Evolutionary conservation across 2,329 filamentous ascomycete genomes (phyloP).

Genomic region (Fusarium sororula): DNA sequence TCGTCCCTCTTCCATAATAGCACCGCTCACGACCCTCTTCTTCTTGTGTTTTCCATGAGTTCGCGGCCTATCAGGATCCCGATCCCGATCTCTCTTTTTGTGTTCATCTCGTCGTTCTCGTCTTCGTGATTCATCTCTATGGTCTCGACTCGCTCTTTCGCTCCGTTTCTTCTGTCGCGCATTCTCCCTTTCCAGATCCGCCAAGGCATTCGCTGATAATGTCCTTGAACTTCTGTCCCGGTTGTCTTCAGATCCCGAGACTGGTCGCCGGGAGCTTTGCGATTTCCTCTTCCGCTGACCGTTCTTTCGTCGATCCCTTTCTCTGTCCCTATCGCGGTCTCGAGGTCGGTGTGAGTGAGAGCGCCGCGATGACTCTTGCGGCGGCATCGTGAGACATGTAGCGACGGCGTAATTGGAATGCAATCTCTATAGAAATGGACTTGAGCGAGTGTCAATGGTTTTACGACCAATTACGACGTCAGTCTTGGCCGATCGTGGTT

Average conservation of each 20-base stretch:
- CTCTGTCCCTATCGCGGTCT: slow-evolving; percentile 40
- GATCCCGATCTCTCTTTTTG: slow-evolving; percentile 32
- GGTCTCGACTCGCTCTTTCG: slow-evolving; percentile 24
- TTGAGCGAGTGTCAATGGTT: slow-evolving; percentile 16
- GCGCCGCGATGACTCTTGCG: slow-evolving; percentile 47
- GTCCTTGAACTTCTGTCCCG: slow-evolving; percentile 41
- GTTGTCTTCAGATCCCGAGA: slow-evolving; percentile 48
- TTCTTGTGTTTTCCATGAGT: slow-evolving; percentile 57
- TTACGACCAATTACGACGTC: slow-evolving; percentile 6
- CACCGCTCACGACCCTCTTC: slow-evolving; percentile 74
- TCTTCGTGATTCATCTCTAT: slow-evolving; percentile 47
- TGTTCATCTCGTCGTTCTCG: slow-evolving; percentile 37
- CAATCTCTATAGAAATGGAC: slow-evolving; percentile 18
- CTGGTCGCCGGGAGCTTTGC: slow-evolving; percentile 43
- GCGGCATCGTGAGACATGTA: slow-evolving; percentile 46
- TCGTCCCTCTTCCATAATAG: slow-evolving; percentile 74
- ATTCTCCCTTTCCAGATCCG: slow-evolving; percentile 72
- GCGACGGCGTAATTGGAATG: slow-evolving; percentile 39
- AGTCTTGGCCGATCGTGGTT: slow-evolving; percentile 4
- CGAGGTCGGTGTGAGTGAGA: slow-evolving; percentile 39
- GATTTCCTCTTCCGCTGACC: slow-evolving; percentile 51
- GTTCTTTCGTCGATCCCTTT: slow-evolving; percentile 38
- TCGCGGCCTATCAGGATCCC: slow-evolving; percentile 43
- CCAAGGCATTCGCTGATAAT: slow-evolving; percentile 66
- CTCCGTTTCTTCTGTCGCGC: slow-evolving; percentile 53